Evolutionary conservation across 495 filamentous ascomycete genomes (phyloP), one percentile per base, ranked within the genome.

Genomic region (Trichoderma gamsii): DNA sequence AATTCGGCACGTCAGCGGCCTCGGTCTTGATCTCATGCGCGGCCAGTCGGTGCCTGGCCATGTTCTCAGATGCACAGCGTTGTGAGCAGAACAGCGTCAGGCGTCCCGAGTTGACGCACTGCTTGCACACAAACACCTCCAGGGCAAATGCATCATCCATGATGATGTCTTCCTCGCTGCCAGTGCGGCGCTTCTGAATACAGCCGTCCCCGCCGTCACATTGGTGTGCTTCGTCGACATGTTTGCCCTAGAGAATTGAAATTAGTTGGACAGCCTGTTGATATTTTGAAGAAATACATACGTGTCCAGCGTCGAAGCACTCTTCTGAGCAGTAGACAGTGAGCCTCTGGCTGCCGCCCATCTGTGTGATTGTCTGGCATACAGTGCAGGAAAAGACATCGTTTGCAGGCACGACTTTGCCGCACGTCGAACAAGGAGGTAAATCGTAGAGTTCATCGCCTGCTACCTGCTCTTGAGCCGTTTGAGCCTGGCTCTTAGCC

Each of bases 251-350:
- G 1, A 21, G 5, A 21, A 13, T 25, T 23, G 16, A 21, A 18
- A 13, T 66, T 29, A 66, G 65, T 18, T 44, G 21, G 27, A 5
- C 44, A 11, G 29, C 9, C 18, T 16, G 21, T 25, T 18, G 4
- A 27, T 25, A 18, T 18, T 6, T 11, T 32, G 32, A 12, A 38
- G 5, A 25, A 67, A 21, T 32, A 76, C 79, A 74, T 74, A 83
- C 80, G 67, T 79, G 76, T 67, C 78, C 76, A 41, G 78, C 71
- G 29, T 77, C 68, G 27, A 76, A 72, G 71, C 82, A 82, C 25
- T 75, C 72, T 18, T 73, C 70, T 7, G 78, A 81, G 73, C 83
- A 85, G 69, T 79, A 85, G 41, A 81, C 72, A 1, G 73, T 73
- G 63, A 72, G 66, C 15, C 69, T 63, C 8, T 73, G 67, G 51